Evolutionary conservation across 768 basidiomycete species (phyloP).

Genomic region (Tephrocybe sp.): DNA sequence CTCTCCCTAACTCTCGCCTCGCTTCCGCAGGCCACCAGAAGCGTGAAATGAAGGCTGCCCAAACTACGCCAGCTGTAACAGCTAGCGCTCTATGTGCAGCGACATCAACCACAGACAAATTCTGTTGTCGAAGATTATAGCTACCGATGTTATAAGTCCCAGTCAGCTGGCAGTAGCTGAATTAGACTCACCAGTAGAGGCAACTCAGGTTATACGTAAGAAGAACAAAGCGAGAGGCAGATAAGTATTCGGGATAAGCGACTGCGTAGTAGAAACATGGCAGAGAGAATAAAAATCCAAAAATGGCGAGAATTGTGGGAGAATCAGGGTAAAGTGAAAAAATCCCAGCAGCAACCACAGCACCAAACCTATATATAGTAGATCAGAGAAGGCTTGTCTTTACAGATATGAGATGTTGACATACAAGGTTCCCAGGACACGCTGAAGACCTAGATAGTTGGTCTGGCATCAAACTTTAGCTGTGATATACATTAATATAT

Average conservation of each 20-base stretch:
- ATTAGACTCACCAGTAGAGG: conserved; percentile 49
- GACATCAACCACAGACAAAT: conserved; percentile 60
- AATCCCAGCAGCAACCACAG: conserved; percentile 65
- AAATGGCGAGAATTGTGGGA: conserved; percentile 67
- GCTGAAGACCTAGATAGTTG: conserved; percentile 81
- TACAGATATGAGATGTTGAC: conserved; percentile 23
- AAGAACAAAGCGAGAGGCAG: conserved; percentile 76
- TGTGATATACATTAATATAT: neutral
- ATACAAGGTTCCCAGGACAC: conserved; percentile 82
- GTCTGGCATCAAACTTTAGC: conserved; percentile 47
- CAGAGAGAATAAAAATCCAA: conserved; percentile 87
- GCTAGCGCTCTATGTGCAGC: conserved; percentile 77
- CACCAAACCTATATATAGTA: conserved; percentile 60
- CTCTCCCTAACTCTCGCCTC: conserved; percentile 78
- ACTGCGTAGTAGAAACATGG: conserved; percentile 95
- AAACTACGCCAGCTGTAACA: conserved; percentile 83
- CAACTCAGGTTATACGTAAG: conserved; percentile 91
- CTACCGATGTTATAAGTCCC: conserved; percentile 31
- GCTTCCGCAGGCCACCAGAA: conserved; percentile 98
- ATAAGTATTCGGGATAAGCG: conserved; percentile 70
- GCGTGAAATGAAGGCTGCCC: conserved; percentile 84
- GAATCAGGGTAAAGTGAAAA: conserved; percentile 79
- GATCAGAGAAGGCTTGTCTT: conserved; percentile 12
- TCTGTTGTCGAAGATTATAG: conserved; percentile 72
- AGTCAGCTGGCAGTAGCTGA: neutral